Base-by-base conservation (phyloP, 139 green algal genomes). In the Chlorella sp. region DNA sequence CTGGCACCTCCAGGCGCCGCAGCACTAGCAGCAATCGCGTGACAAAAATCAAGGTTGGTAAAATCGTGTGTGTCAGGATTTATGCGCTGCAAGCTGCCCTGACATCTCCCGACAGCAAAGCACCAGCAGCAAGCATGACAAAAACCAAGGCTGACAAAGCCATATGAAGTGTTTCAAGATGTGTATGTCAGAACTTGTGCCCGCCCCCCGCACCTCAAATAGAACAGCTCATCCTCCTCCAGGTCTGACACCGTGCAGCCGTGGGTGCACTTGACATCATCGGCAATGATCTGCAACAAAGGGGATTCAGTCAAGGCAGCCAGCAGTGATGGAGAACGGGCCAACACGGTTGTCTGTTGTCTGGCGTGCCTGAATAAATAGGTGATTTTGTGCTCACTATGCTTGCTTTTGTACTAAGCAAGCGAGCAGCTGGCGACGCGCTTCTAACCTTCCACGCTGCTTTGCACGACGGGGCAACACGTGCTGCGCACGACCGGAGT, bases 241-340 rank as follows among this genome's bases (percentile, higher is more conserved):
- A 99, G 95, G 91, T 99, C 98, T 28, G 91, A 96, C n/a, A 99
- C 95, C 0, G 98, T 94, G 83, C 96, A 98, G 76, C 98, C 98
- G 93, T 99, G 98, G 11, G 98, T 99, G 96, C 98, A 99, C 94
- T 98, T 98, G 28, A 99, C 98, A 92, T 99, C 98, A 90, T 99
- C 98, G 9, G 98, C 98, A 32, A 99, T 94, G 91, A 99, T 99
- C 94, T 98, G 96, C n/a, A 40, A 16, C 3, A 7, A 76, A 32
- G 3, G 30, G 21, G 22, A 26, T 7, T 14, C 5, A 73, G 64
- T 30, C 21, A 30, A 73, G 21, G 64, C 64, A 30, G 69, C 15
- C 64, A 30, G 69, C 15, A 77, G 28, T 28, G 12, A 77, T 77
- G 69, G 69, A 30, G 48, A 57, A 9, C 9, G 48, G 48, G 48